These are phyloP conservation scores for Pseudomonodictys pantanalensis DNA, from an alignment of 495 filamentous ascomycete species.

Conservation along the genomic window DNA sequence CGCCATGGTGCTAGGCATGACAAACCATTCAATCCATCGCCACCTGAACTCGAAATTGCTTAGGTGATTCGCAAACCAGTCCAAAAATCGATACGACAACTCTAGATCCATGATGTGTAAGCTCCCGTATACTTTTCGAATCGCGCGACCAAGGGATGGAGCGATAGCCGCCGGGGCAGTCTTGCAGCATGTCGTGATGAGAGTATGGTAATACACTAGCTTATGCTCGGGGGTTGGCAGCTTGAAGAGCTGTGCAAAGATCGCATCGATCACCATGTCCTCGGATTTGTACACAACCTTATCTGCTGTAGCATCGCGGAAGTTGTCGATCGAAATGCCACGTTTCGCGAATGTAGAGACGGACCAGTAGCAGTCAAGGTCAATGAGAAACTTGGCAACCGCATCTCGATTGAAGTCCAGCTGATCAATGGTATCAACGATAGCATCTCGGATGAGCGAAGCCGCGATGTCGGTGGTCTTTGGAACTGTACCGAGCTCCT, in stretches of 20 bases:
- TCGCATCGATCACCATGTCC: constrained; percentile 93
- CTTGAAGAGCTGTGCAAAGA: constrained; percentile 90
- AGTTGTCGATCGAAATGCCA: constrained; percentile 83
- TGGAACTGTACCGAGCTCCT: constrained; percentile 91
- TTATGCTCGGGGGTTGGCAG: constrained; percentile 89
- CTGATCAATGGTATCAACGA: constrained; percentile 91
- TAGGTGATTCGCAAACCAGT: constrained; percentile 97
- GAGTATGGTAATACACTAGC: constrained; percentile 91
- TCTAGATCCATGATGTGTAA: constrained; percentile 82
- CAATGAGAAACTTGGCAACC: constrained; percentile 83
- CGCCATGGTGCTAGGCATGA: background rate
- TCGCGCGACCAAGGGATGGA: constrained; percentile 90
- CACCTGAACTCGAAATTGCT: constrained; percentile 99
- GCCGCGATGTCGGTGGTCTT: constrained; percentile 69
- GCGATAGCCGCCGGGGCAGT: constrained; percentile 92
- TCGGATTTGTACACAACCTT: constrained; percentile 93
- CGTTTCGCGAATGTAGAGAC: constrained; percentile 86
- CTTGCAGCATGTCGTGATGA: constrained; percentile 93
- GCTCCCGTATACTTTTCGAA: constrained; percentile 82
- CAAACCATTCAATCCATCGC: constrained; percentile 97
- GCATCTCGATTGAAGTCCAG: constrained; percentile 88
- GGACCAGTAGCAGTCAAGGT: constrained; percentile 92
- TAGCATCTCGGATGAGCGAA: constrained; percentile 75
- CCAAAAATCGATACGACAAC: constrained; percentile 79
- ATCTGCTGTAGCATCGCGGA: constrained; percentile 69